These are phyloP conservation scores for Cadophora gregata DNA, from an alignment of 2,329 filamentous ascomycete genomes.

Conservation along the genomic window DNA sequence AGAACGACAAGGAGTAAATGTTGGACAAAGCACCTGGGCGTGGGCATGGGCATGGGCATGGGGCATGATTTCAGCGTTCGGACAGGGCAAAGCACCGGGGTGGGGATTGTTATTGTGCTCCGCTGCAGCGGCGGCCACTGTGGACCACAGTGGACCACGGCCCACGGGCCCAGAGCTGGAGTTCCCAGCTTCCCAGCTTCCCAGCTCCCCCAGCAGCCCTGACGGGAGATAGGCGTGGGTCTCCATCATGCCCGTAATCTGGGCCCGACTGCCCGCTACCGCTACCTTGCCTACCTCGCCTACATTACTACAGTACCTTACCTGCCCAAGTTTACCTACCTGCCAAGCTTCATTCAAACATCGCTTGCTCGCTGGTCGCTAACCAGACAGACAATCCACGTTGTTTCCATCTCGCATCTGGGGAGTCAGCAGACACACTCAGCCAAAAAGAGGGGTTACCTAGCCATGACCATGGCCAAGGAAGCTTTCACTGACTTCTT, in stretches of 20 bases:
- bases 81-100: too few relatives aligned
- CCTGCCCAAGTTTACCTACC: too few relatives aligned
- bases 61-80: neutral
- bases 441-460: conserved; percentile 13
- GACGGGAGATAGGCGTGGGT: conserved; percentile 14
- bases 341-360: conserved; percentile 13
- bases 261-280: neutral
- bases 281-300: neutral
- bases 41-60: too few relatives aligned
- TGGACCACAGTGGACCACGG: conserved; percentile 1
- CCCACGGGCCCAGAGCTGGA: neutral
- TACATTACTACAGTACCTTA: neutral
- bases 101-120: conserved; percentile 7
- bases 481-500: conserved; percentile 14
- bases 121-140: conserved; percentile 1
- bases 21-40: too few relatives aligned
- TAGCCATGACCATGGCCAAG: conserved; percentile 18
- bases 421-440: conserved; percentile 14
- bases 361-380: neutral
- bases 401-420: neutral
- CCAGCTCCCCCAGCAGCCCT: neutral
- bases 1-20: neutral
- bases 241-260: conserved; percentile 6
- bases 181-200: neutral
- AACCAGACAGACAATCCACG: conserved; percentile 8